Percentiles rank a stretch among this genome's conserved stretches.
phyloP scores from a whole-genome alignment of 768 basidiomycete genomes.

The Chalciporus piperatus region DNA sequence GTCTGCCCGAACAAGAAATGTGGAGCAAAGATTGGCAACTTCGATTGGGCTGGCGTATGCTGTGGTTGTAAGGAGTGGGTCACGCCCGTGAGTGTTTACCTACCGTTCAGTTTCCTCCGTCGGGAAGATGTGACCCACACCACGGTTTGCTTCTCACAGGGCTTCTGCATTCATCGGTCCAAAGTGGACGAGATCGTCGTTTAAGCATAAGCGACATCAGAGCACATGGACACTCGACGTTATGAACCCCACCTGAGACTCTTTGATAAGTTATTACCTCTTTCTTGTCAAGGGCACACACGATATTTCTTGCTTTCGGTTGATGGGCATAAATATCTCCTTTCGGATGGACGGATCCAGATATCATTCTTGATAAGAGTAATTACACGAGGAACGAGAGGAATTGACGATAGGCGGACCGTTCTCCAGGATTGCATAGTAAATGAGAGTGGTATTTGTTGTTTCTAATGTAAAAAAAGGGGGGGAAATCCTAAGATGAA shows the following conservation, averaged over 20 bases:
- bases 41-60: slow-evolving; percentile 93
- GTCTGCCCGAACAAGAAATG: slow-evolving; percentile 91
- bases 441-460: slow-evolving; percentile 17
- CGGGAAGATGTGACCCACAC: neutral
- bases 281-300: neutral
- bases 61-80: slow-evolving; percentile 95
- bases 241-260: neutral
- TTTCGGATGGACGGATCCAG: neutral
- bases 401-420: slow-evolving; percentile 19
- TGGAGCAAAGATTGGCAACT: slow-evolving; percentile 88
- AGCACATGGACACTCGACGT: neutral
- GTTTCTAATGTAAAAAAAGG: slow-evolving; percentile 5
- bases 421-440: slow-evolving; percentile 14
- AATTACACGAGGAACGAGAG: slow-evolving; percentile 24
- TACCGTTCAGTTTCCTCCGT: neutral
- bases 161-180: slow-evolving; percentile 65
- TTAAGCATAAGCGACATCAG: slow-evolving; percentile 3
- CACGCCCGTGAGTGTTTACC: slow-evolving; percentile 65
- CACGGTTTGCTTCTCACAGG: slow-evolving; percentile 31
- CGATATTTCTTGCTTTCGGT: neutral
- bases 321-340: neutral
- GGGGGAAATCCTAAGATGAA: slow-evolving; percentile 1
- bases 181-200: slow-evolving; percentile 62
- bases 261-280: neutral
- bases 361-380: slow-evolving; percentile 16